A percentile compares a stretch with the other conserved stretches of the same genome.
Conservation (phyloP, 208 protist genomes). For the Herpetomonas muscarum region DNA sequence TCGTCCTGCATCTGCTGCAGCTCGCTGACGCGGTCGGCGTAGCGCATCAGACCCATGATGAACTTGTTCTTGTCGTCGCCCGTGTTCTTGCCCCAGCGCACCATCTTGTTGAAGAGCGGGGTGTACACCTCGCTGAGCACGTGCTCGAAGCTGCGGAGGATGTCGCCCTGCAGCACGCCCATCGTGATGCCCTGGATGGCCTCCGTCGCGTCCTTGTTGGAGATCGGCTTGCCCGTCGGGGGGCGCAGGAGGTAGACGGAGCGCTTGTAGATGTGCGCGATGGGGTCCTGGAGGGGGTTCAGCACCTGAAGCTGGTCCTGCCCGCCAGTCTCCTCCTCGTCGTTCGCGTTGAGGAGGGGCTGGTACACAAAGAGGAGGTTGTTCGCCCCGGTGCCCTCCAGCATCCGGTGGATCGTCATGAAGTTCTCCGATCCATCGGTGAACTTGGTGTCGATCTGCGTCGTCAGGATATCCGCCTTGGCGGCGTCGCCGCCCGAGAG, state of each 20-base stretch:
- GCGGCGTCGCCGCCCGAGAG: slow-evolving; percentile 70
- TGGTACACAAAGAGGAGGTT: slow-evolving; percentile 87
- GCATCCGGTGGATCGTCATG: slow-evolving; percentile 80
- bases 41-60: slow-evolving; percentile 78
- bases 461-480: slow-evolving; percentile 52
- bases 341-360: slow-evolving; percentile 11
- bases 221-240: slow-evolving; percentile 57
- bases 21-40: slow-evolving; percentile 87
- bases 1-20: slow-evolving; percentile 85
- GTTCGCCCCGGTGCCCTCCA: slow-evolving; percentile 71
- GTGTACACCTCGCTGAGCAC: slow-evolving; percentile 91
- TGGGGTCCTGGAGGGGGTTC: slow-evolving; percentile 51
- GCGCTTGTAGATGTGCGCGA: slow-evolving; percentile 66
- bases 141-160: slow-evolving; percentile 83
- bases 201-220: slow-evolving; percentile 63
- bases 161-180: slow-evolving; percentile 79
- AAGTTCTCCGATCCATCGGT: slow-evolving; percentile 82
- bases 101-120: slow-evolving; percentile 78
- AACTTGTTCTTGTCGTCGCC: slow-evolving; percentile 77
- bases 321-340: slow-evolving; percentile 11
- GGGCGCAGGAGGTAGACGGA: slow-evolving; percentile 79
- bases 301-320: slow-evolving; percentile 73
- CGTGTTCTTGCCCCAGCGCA: slow-evolving; percentile 89
- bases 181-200: slow-evolving; percentile 84
- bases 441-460: slow-evolving; percentile 70